Base-by-base conservation (phyloP, 2,329 filamentous ascomycete species). In the Aspergillus fijiensis region DNA sequence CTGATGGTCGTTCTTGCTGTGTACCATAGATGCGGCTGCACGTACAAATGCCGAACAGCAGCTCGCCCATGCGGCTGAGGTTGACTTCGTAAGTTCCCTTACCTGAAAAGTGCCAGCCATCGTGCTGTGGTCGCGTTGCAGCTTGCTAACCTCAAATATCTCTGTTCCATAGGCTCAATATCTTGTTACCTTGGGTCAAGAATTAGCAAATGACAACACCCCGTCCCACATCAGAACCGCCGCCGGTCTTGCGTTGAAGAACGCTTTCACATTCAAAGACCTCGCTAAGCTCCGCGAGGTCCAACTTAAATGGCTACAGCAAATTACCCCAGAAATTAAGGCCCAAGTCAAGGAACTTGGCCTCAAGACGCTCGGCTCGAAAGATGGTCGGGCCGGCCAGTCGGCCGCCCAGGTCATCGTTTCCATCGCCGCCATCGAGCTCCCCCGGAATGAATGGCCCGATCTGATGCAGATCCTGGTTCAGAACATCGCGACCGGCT, bases 201-300 rank as follows among this genome's bases (percentile, higher is more conserved):
- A 96, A 80, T 87, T 99, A 73, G 92, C 93, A 75, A 96, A 97
- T 80, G 94, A 98, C 74, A 85, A 86, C 69, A 88, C 90, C 67
- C 84, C 90, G 74, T 85, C 90, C 66, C 86, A 91, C 74, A 95
- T 97, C 75, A 90, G 95, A 84, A 90, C 91, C 69, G 94, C 95
- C 69, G 95, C 95, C 71, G 95, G 93, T 87, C 87, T 99, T 70
- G 94, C 95, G 69, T 84, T 99, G 74, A 99, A 99, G 82, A 99
- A 99, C 84, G 90, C 95, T 72, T 98, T 99, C 82, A 92, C 91
- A 74, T 91, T 93, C 73, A 90, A 95, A 83, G 95, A 99, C 79
- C 89, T 89, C 73, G 82, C 87, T 72, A 89, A 92, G 74, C 88
- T 96, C 80, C 89, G 91, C 74, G 90, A 96, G 76, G 87, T 98